Percentiles rank a stretch among this genome's conserved stretches.
Conservation (phyloP, 352 stramenopile species). For the Globisporangium irregulare region DNA sequence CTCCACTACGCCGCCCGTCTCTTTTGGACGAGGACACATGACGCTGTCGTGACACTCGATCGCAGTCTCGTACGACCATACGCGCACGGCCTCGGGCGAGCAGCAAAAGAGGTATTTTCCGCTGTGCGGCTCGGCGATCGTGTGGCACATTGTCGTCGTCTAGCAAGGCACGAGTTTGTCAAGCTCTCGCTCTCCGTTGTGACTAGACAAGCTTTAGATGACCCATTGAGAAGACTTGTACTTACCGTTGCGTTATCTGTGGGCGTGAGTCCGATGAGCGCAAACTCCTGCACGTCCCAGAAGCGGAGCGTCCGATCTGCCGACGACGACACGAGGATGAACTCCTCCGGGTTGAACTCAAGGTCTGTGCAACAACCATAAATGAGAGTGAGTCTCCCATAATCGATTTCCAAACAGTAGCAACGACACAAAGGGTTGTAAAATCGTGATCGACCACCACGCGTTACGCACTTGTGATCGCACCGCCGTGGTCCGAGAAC, state of each 20-base stretch:
- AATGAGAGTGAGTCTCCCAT: not conserved
- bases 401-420: not conserved
- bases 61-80: conserved; percentile 84
- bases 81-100: conserved; percentile 69
- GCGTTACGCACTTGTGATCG: conserved; percentile 47
- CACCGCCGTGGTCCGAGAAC: conserved; percentile 70
- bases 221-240: conserved; percentile 1
- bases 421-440: not conserved
- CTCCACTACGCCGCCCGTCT: conserved; percentile 42
- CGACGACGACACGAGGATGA: conserved; percentile 78
- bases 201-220: not conserved
- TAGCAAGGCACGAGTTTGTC: too few relatives aligned
- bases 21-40: conserved; percentile 52
- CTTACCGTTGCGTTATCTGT: conserved; percentile 70
- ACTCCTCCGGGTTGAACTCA: conserved; percentile 86
- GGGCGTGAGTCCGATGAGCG: conserved; percentile 74
- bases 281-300: conserved; percentile 85
- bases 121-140: conserved; percentile 65
- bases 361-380: conserved; percentile 23
- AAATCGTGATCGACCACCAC: not conserved
- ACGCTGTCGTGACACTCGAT: conserved; percentile 84
- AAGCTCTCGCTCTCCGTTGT: too few relatives aligned
- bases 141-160: conserved; percentile 84
- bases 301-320: conserved; percentile 78
- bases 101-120: conserved; percentile 79